Evolutionary conservation across 306 rosid genomes (phyloP).

Genomic region (Senna siamea): DNA sequence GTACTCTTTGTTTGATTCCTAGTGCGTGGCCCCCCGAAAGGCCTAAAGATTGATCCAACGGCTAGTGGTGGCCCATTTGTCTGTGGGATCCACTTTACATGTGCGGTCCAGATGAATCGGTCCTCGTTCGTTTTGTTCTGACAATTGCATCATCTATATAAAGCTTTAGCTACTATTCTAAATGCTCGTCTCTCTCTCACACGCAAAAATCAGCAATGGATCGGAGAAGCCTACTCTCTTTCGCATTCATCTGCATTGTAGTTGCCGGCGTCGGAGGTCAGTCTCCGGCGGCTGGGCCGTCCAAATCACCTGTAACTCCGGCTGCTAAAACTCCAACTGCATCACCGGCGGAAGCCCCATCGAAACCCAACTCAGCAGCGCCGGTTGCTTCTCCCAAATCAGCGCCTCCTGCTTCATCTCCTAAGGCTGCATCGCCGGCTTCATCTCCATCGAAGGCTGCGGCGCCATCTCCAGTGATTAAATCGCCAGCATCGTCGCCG

Average conservation of each 20-base stretch:
- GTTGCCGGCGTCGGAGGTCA: conserved; percentile 84
- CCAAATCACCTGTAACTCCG: conserved; percentile 49
- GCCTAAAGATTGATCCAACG: conserved; percentile 56
- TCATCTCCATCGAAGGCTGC: conserved; percentile 44
- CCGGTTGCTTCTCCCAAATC: conserved; percentile 75
- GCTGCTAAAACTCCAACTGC: conserved; percentile 45
- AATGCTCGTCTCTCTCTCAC: background rate
- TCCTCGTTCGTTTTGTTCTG: conserved; percentile 26
- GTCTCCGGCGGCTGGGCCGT: conserved; percentile 69
- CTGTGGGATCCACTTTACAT: conserved; percentile 36
- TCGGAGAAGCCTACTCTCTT: conserved; percentile 46
- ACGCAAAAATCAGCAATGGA: conserved; percentile 49
- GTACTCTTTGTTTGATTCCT: conserved; percentile 34
- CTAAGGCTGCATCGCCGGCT: conserved; percentile 37
- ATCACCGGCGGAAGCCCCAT: conserved; percentile 57
- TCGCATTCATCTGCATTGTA: conserved; percentile 76
- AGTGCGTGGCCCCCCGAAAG: background rate
- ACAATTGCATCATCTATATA: conserved; percentile 30
- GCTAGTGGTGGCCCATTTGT: conserved; percentile 57
- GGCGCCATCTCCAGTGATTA: conserved; percentile 40
- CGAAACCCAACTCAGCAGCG: conserved; percentile 59
- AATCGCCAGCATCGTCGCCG: conserved; percentile 50
- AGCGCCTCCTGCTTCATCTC: conserved; percentile 50
- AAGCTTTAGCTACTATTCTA: conserved; percentile 20
- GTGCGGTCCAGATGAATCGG: conserved; percentile 43